phyloP scores from a whole-genome alignment of 192 early-diverging fungal genomes.

The Umbelopsis sp. region DNA sequence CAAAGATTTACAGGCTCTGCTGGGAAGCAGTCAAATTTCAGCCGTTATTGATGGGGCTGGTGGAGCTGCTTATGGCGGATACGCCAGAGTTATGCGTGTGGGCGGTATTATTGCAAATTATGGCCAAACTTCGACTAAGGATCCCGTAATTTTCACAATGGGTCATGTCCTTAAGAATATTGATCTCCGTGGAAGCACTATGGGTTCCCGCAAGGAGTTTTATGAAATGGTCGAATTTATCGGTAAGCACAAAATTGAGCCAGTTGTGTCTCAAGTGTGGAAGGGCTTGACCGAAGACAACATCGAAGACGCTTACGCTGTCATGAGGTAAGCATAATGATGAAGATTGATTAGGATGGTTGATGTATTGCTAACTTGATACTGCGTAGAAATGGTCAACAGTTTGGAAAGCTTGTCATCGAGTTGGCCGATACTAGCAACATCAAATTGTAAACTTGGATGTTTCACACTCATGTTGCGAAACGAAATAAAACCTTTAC shows the following conservation, averaged over 20 bases:
- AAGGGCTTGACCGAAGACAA: slow-evolving; percentile 40
- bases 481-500: background rate
- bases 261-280: slow-evolving; percentile 58
- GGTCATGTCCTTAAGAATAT: slow-evolving; percentile 59
- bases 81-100: slow-evolving; percentile 42
- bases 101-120: slow-evolving; percentile 63
- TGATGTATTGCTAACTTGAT: background rate
- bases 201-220: slow-evolving; percentile 68
- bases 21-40: slow-evolving; percentile 40
- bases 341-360: background rate
- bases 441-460: background rate
- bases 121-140: slow-evolving; percentile 55
- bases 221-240: slow-evolving; percentile 64
- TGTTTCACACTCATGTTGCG: background rate
- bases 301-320: slow-evolving; percentile 27
- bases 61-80: slow-evolving; percentile 46
- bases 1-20: slow-evolving; percentile 42
- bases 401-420: slow-evolving; percentile 44
- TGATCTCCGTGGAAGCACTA: slow-evolving; percentile 60
- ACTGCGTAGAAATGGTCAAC: slow-evolving; percentile 28
- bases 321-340: slow-evolving; percentile 30
- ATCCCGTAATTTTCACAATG: slow-evolving; percentile 48
- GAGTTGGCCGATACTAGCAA: slow-evolving; percentile 16
- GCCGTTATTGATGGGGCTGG: slow-evolving; percentile 71
- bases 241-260: slow-evolving; percentile 51